These are phyloP conservation scores for Omphalotus olearius DNA, from an alignment of 1,284 basidiomycete genomes.

Conservation along the genomic window DNA sequence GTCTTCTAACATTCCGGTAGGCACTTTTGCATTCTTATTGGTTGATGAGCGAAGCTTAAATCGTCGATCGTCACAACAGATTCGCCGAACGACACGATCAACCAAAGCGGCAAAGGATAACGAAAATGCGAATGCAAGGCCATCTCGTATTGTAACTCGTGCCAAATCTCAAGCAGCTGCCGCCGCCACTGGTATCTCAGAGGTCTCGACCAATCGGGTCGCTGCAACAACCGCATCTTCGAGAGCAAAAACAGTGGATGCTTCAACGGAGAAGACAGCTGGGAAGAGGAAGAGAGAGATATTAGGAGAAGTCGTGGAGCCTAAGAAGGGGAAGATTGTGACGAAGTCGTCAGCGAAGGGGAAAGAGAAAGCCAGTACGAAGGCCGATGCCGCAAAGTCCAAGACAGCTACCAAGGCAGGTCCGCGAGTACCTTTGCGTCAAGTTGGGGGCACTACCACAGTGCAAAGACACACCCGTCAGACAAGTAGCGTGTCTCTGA, in stretches of 20 bases:
- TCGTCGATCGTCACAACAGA: background rate
- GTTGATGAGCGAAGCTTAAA: background rate
- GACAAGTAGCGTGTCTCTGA: too few species aligned
- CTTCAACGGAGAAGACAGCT: slow-evolving; percentile 16
- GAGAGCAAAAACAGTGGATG: slow-evolving; percentile 21
- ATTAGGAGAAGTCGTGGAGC: slow-evolving; percentile 31
- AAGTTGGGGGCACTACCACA: background rate
- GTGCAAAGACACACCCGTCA: background rate
- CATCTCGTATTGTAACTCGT: slow-evolving; percentile 27
- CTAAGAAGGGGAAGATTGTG: slow-evolving; percentile 7
- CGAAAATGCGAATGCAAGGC: slow-evolving; percentile 30
- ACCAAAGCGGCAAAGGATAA: slow-evolving; percentile 25
- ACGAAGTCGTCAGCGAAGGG: slow-evolving; percentile 7
- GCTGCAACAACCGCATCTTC: slow-evolving; percentile 22
- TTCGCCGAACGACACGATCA: slow-evolving; percentile 21
- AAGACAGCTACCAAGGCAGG: background rate
- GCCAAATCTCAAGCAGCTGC: slow-evolving; percentile 25
- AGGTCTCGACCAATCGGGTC: slow-evolving; percentile 13
- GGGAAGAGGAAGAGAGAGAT: slow-evolving; percentile 36
- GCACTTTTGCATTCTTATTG: slow-evolving; percentile 1
- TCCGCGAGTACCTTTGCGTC: slow-evolving; percentile 3
- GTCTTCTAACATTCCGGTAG: slow-evolving; percentile 14
- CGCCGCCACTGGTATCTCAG: slow-evolving; percentile 17
- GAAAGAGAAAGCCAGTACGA: slow-evolving; percentile 10
- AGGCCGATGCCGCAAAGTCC: background rate